A percentile compares a stretch with the other conserved stretches of the same genome.
Conservation (phyloP, 768 basidiomycete genomes). For the Tricholoma terreum region DNA sequence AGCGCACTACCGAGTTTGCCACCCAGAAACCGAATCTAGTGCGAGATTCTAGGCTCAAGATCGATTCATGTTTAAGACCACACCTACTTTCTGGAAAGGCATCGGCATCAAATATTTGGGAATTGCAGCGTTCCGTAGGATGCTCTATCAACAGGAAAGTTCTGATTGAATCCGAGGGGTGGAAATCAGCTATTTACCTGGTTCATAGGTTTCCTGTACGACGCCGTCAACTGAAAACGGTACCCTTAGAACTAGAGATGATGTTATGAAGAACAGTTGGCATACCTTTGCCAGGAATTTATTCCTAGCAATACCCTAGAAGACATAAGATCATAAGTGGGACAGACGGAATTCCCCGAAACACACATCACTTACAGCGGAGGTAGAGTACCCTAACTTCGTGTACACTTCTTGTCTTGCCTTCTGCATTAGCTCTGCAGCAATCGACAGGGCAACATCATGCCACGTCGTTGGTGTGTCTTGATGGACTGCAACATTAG, state of each 20-base stretch:
- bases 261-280: not conserved
- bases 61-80: not conserved
- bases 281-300: constrained; percentile 92
- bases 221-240: constrained; percentile 70
- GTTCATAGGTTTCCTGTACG: constrained; percentile 86
- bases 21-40: constrained; percentile 87
- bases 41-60: not conserved
- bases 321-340: not conserved
- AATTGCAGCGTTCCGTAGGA: constrained; percentile 80
- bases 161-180: not conserved
- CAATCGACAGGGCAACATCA: constrained; percentile 87
- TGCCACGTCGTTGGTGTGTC: constrained; percentile 69
- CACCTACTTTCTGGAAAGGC: constrained; percentile 77
- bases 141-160: constrained; percentile 49
- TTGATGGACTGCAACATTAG: not conserved
- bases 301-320: constrained; percentile 84
- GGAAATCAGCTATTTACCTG: constrained; percentile 48
- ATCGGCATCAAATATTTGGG: constrained; percentile 81
- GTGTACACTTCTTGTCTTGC: constrained; percentile 64
- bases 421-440: constrained; percentile 80
- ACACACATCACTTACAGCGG: constrained; percentile 58
- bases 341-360: not conserved
- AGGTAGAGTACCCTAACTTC: constrained; percentile 88
- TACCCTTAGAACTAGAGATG: not conserved
- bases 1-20: constrained; percentile 91